These are phyloP conservation scores for Juncus effusus DNA, from an alignment of 176 grass and related monocot species.

Conservation along the genomic window DNA sequence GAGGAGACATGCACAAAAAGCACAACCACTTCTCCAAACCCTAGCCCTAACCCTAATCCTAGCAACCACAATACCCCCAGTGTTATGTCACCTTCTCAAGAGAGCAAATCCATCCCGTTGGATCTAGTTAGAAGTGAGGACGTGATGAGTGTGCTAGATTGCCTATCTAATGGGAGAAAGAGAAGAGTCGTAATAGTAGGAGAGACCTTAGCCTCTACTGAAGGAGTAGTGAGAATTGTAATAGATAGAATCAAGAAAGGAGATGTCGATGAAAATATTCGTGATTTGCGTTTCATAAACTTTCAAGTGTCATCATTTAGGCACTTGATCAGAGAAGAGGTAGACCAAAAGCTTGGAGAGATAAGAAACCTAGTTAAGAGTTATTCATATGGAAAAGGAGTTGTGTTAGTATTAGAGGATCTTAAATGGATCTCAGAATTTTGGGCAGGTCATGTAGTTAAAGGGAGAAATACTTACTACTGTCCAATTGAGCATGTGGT, in stretches of 20 bases:
- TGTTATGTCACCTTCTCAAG: conserved; percentile 27
- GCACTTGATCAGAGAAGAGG: conserved; percentile 51
- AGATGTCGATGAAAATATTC: conserved; percentile 46
- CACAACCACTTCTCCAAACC: conserved; percentile 23
- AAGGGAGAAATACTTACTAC: conserved; percentile 41
- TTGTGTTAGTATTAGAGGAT: conserved; percentile 66
- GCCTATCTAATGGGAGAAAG: conserved; percentile 42
- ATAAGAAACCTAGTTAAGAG: conserved; percentile 52
- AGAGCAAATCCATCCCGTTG: conserved; percentile 36
- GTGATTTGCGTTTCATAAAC: conserved; percentile 47
- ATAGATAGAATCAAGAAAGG: conserved; percentile 51
- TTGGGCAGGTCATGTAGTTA: conserved; percentile 36
- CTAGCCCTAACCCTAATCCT: conserved; percentile 50
- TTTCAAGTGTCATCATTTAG: conserved; percentile 62
- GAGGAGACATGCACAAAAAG: conserved; percentile 67
- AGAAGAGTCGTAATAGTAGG: conserved; percentile 57
- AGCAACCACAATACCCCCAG: conserved; percentile 23
- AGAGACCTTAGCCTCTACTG: conserved; percentile 47
- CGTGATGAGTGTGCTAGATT: conserved; percentile 46
- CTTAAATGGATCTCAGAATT: conserved; percentile 66
- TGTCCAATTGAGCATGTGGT: conserved; percentile 71
- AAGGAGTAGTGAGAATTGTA: conserved; percentile 43
- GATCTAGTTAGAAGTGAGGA: conserved; percentile 53
- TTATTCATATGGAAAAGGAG: conserved; percentile 28
- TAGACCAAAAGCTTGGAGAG: conserved; percentile 60